Evolutionary conservation across 176 grass and related monocot genomes (phyloP).

Genomic region (Olyra latifolia): DNA sequence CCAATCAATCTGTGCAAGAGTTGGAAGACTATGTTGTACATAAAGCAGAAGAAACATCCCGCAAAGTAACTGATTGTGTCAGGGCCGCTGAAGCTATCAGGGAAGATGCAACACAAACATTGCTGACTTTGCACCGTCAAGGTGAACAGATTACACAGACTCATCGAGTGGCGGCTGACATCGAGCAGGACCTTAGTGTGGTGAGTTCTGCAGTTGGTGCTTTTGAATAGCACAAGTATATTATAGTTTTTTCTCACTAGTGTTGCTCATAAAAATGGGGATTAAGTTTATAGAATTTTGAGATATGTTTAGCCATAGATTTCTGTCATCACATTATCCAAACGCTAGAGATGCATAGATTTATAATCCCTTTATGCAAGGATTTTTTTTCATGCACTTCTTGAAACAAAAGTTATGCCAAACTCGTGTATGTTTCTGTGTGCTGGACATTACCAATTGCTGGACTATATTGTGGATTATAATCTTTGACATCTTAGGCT

Average conservation of each 20-base stretch:
- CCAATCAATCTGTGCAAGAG: constrained; percentile 68
- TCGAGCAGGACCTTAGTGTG: constrained; percentile 87
- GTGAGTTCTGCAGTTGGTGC: constrained; percentile 43
- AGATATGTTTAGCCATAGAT: not conserved
- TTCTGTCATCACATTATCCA: constrained; percentile 25
- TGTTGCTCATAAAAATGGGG: not conserved
- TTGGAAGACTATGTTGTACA: constrained; percentile 65
- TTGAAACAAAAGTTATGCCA: not conserved
- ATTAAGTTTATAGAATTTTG: not conserved
- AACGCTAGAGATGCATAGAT: not conserved
- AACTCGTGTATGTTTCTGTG: not conserved
- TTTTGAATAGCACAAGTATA: not conserved
- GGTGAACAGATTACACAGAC: constrained; percentile 81
- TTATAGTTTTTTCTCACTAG: not conserved
- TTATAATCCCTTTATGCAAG: not conserved
- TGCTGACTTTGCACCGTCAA: constrained; percentile 76
- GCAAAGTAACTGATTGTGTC: constrained; percentile 79
- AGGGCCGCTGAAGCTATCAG: constrained; percentile 84
- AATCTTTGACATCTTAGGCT: not conserved
- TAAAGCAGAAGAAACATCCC: constrained; percentile 66
- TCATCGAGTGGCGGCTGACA: constrained; percentile 67
- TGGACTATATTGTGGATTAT: not conserved
- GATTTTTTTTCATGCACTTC: not conserved
- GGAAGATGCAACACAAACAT: constrained; percentile 78
- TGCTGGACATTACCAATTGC: not conserved